Conservation (phyloP, 352 stramenopile species). For the Phytophthora citricola region DNA sequence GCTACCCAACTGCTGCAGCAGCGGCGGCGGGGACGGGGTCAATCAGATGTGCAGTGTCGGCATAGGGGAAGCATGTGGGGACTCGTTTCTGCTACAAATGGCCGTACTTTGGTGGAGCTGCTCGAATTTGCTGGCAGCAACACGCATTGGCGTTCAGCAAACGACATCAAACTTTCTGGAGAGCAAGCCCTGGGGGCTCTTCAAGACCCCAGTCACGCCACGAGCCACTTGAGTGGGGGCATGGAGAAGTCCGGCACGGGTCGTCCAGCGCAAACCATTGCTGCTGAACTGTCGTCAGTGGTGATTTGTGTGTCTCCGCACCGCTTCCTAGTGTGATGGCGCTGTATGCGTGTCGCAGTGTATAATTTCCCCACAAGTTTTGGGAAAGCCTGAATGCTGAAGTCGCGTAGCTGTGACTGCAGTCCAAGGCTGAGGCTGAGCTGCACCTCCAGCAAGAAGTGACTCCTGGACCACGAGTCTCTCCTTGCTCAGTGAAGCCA, state of each 20-base stretch:
- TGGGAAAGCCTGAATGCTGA: slow-evolving; percentile 1
- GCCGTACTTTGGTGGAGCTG: slow-evolving; percentile 11
- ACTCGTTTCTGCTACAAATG: slow-evolving; percentile 43
- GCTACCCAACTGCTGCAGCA: slow-evolving; percentile 10
- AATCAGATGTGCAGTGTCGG: slow-evolving; percentile 29
- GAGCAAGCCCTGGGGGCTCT: slow-evolving; percentile 9
- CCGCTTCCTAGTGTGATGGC: slow-evolving; percentile 2
- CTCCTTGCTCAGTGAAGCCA: too few species aligned
- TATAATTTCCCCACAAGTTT: slow-evolving; percentile 29
- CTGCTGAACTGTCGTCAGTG: slow-evolving; percentile 37
- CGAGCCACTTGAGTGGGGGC: slow-evolving; percentile 2
- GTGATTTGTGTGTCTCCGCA: slow-evolving; percentile 28
- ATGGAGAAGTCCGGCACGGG: neutral
- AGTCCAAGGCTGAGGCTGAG: too few species aligned
- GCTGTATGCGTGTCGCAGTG: slow-evolving; percentile 24
- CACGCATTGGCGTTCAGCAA: slow-evolving; percentile 20
- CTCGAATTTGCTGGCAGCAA: slow-evolving; percentile 12
- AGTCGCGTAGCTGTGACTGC: too few species aligned
- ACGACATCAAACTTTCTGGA: slow-evolving; percentile 31
- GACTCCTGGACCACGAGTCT: too few species aligned
- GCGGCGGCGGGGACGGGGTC: slow-evolving; percentile 31
- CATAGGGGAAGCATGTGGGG: slow-evolving; percentile 29
- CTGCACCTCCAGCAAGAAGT: too few species aligned
- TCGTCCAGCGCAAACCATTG: slow-evolving; percentile 19
- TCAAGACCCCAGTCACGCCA: neutral